Conservation (phyloP, 768 basidiomycete species). For the Leccinum boreale region DNA sequence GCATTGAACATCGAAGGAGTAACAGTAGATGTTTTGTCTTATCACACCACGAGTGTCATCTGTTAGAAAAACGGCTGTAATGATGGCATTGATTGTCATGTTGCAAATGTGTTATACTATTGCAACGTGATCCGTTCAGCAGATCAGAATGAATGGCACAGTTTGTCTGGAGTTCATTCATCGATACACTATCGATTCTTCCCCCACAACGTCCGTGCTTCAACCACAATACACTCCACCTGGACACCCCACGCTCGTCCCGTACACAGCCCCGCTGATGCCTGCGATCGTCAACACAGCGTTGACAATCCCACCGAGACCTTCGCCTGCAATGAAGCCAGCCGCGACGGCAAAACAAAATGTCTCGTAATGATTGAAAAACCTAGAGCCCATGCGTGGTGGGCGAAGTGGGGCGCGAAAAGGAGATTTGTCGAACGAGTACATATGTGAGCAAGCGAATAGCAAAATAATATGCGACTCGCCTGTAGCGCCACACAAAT, state of each 20-base stretch:
- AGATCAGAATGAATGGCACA: background rate
- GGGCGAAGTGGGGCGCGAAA: background rate
- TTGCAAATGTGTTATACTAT: background rate
- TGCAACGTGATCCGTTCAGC: background rate
- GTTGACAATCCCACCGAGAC: slow-evolving; percentile 35
- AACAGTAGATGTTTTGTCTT: no score
- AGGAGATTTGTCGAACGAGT: background rate
- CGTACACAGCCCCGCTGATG: slow-evolving; percentile 25
- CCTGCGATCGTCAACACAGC: slow-evolving; percentile 31
- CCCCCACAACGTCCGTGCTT: background rate
- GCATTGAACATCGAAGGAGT: no score
- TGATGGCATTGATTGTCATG: background rate
- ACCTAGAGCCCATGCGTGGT: slow-evolving; percentile 1
- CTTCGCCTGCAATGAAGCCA: slow-evolving; percentile 41
- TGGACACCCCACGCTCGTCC: slow-evolving; percentile 29
- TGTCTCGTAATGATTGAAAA: slow-evolving; percentile 11
- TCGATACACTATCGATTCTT: background rate
- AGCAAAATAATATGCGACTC: background rate
- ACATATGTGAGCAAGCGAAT: background rate
- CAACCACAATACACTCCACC: slow-evolving; percentile 25
- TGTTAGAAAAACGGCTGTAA: no score
- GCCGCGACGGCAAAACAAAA: slow-evolving; percentile 38
- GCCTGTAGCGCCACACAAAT: slow-evolving; percentile 16
- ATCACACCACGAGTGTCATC: no score
- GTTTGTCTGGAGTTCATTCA: background rate